Evolutionary conservation across 306 rosid genomes (phyloP).

Genomic region (Rubus parviflorus): DNA sequence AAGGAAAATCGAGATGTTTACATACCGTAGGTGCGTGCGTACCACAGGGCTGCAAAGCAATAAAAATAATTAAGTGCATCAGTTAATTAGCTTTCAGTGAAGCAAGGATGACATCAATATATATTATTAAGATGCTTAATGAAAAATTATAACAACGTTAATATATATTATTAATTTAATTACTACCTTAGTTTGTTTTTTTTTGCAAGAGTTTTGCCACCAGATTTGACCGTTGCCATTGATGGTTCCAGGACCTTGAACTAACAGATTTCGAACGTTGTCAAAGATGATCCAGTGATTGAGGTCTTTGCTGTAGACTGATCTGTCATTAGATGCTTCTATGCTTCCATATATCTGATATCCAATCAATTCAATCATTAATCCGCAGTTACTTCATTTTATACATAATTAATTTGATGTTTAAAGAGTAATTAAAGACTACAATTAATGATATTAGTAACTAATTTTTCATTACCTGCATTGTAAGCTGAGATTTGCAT

Average conservation of each 20-base stretch:
- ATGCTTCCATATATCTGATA: conserved; percentile 59
- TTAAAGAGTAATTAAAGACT: neutral
- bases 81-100: conserved; percentile 1
- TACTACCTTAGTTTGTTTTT: conserved; percentile 44
- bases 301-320: conserved; percentile 42
- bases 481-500: conserved; percentile 51
- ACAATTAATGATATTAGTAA: neutral
- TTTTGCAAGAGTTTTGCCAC: conserved; percentile 84
- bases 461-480: conserved; percentile 37
- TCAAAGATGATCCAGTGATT: conserved; percentile 57
- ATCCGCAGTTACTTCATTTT: neutral
- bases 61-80: neutral
- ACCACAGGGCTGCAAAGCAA: conserved; percentile 70
- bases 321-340: conserved; percentile 50
- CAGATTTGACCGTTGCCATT: conserved; percentile 75
- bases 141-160: neutral
- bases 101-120: neutral
- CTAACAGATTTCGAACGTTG: conserved; percentile 30
- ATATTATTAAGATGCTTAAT: neutral
- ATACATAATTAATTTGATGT: neutral
- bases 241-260: conserved; percentile 70
- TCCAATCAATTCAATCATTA: neutral
- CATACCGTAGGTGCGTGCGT: conserved; percentile 80
- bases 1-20: neutral
- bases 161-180: neutral